Base-by-base conservation (phyloP, 2,329 filamentous ascomycete genomes). In the Ilyonectria sp. region DNA sequence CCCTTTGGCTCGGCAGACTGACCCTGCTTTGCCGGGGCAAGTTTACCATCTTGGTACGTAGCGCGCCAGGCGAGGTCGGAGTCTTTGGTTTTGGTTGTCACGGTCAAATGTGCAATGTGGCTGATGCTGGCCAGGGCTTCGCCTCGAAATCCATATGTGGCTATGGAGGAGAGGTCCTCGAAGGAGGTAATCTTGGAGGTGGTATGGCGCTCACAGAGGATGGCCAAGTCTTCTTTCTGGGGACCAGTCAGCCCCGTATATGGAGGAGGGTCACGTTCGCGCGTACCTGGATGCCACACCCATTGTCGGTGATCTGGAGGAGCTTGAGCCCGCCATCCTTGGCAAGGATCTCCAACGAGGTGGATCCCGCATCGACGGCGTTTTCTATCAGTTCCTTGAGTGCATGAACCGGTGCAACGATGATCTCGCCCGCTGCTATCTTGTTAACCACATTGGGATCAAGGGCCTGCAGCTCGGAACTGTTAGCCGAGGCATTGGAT, bases 381-480 rank as follows among this genome's bases (percentile, higher is more conserved):
- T 99, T 99, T 80, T 99, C 96, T 13, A 99, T 94, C 56, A 99
- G 85, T 79, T 99, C 96, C 81, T 99, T 99, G 64, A 99, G 82
- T 3, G 97, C 96, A 80, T 99, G 94, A 31, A 98, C 94, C 0
- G 96, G 97, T 2, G 96, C 95, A 55, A 99, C 94, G 68, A 99
- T 99, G 75, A 99, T 99, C 81, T 99, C 96, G 21, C 96, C 96
- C 0, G 96, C 96, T 1, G 96, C 96, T 73, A 99, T 99, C 81
- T 98, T 99, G 85, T 98, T 99, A 72, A 99, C 93, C 23, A 99
- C 96, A 83, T 96, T 92, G 70, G 93, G 91, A 76, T 97, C 93
- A 29, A 99, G 88, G 15, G 95, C 93, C 91, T 97, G 61, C 11
- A 52, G n/a, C 11, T 56, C 56, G 31, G 47, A 52, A 55, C 44